Conservation (phyloP, 164 flowering plant species). For the Umbellularia californica region DNA sequence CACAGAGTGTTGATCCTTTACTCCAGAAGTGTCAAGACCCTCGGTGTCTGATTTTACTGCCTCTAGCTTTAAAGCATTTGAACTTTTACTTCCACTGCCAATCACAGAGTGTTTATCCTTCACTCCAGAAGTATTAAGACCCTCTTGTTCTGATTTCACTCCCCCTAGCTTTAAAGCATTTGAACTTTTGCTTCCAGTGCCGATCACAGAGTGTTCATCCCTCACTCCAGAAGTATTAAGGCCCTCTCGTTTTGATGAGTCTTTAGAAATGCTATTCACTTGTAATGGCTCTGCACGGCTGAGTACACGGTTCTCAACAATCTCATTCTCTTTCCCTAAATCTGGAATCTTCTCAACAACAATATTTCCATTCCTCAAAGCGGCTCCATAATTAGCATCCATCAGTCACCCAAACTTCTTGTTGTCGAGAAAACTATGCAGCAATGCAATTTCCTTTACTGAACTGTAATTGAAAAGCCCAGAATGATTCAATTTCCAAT, state of each 20-base stretch:
- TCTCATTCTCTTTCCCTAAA: conserved; percentile 27
- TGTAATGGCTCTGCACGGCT: conserved; percentile 9
- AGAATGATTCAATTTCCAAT: background rate
- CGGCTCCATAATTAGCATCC: conserved; percentile 41
- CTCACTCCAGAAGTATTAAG: conserved; percentile 13
- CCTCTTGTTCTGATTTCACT: background rate
- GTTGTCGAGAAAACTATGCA: background rate
- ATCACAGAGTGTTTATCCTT: too few relatives aligned
- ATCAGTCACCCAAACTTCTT: conserved; percentile 12
- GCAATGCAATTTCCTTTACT: background rate
- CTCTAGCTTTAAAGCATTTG: too few relatives aligned
- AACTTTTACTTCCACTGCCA: too few relatives aligned
- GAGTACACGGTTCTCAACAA: conserved; percentile 8
- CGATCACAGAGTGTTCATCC: conserved; percentile 3
- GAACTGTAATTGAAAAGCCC: background rate
- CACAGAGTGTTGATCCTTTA: too few relatives aligned
- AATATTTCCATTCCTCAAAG: conserved; percentile 26
- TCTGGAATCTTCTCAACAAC: conserved; percentile 14
- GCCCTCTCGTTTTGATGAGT: conserved; percentile 16
- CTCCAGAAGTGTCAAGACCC: too few relatives aligned
- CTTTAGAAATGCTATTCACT: conserved; percentile 20
- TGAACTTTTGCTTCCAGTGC: conserved; percentile 25
- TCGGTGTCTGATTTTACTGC: too few relatives aligned
- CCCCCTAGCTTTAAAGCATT: conserved; percentile 41
- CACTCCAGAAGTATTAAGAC: too few relatives aligned